These are phyloP conservation scores for Globisporangium yorkense DNA, from an alignment of 352 stramenopile genomes.

Conservation along the genomic window DNA sequence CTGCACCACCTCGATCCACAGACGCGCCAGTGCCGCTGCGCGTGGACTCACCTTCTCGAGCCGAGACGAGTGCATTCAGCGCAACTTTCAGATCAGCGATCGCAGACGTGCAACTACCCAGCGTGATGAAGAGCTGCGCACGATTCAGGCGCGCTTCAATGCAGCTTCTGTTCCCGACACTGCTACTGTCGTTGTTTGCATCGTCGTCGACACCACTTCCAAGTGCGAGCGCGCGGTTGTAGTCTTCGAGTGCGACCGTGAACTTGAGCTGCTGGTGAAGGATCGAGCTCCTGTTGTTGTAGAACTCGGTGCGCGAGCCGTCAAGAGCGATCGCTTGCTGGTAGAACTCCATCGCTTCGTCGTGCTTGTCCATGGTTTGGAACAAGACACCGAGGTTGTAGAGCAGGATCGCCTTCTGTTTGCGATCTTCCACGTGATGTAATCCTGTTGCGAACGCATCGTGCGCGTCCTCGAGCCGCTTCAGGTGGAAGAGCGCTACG, in stretches of 20 bases:
- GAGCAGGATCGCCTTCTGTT: slow-evolving; percentile 28
- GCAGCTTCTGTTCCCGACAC: slow-evolving; percentile 8
- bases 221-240: slow-evolving; percentile 35
- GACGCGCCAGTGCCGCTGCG: background rate
- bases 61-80: background rate
- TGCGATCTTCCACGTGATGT: slow-evolving; percentile 18
- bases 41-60: background rate
- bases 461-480: slow-evolving; percentile 42
- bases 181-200: background rate
- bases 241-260: slow-evolving; percentile 43
- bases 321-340: slow-evolving; percentile 44
- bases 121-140: slow-evolving; percentile 44
- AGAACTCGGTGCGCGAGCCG: slow-evolving; percentile 32
- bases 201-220: background rate
- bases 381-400: slow-evolving; percentile 41
- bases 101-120: slow-evolving; percentile 37
- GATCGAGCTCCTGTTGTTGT: slow-evolving; percentile 52
- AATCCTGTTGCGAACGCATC: slow-evolving; percentile 32
- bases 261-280: slow-evolving; percentile 51
- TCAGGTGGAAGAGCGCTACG: slow-evolving; percentile 31
- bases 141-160: slow-evolving; percentile 46
- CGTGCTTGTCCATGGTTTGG: slow-evolving; percentile 29
- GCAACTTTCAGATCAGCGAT: slow-evolving; percentile 28
- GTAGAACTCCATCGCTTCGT: slow-evolving; percentile 46
- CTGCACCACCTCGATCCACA: background rate